phyloP scores from a whole-genome alignment of 225 moss, liverwort and hornwort genomes.

The Lunularia cruciata region DNA sequence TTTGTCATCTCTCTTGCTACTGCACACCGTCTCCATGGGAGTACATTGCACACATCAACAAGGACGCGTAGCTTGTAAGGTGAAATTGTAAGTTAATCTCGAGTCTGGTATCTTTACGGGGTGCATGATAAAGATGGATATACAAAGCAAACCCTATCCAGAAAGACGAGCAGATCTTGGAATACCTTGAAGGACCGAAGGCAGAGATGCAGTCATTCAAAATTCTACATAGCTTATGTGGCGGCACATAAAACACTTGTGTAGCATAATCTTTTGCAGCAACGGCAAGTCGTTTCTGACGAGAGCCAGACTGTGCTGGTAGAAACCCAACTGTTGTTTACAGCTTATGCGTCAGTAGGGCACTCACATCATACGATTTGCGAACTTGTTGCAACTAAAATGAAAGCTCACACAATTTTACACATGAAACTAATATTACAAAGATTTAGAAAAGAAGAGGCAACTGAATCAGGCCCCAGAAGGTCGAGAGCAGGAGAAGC shows the following conservation, averaged over 20 bases:
- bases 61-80: background rate
- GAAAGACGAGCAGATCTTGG: background rate
- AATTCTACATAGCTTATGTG: conserved; percentile 74
- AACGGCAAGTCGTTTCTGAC: conserved; percentile 56
- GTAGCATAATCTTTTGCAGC: conserved; percentile 75
- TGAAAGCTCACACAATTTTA: too few species aligned
- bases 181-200: conserved; percentile 78
- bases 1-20: conserved; percentile 99
- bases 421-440: too few species aligned
- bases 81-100: background rate
- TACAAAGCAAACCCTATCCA: background rate
- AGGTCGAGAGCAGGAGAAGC: too few species aligned
- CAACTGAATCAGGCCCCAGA: too few species aligned
- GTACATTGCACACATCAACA: conserved; percentile 5
- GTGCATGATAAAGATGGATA: background rate
- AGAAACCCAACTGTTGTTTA: conserved; percentile 76
- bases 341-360: background rate
- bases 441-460: too few species aligned
- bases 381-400: too few species aligned
- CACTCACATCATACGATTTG: background rate
- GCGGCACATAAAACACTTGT: conserved; percentile 88
- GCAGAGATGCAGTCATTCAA: conserved; percentile 66
- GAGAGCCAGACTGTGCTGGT: conserved; percentile 55
- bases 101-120: background rate
- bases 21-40: conserved; percentile 70